Base-by-base conservation (phyloP, 2,329 filamentous ascomycete species). In the Stachybotrys chartarum region DNA sequence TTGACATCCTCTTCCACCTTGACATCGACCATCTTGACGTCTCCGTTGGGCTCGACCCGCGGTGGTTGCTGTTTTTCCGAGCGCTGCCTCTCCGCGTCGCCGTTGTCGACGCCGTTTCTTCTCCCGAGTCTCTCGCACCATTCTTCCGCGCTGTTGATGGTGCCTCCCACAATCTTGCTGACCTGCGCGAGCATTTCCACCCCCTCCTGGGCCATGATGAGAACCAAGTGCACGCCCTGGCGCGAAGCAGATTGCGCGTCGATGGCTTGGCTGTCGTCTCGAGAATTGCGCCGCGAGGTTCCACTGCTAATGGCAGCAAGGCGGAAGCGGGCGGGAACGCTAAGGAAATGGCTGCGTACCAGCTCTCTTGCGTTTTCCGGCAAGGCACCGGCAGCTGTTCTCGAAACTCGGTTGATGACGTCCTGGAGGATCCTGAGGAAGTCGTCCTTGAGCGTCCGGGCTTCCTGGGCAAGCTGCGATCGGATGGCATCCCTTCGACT, bases 161-260 rank as follows among this genome's bases (percentile, higher is more conserved):
- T 97, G 54, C 91, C 88, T 62, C 95, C 90, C 8, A 97, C 81
- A 2, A 97, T 90, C 6, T 86, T 85, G 46, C 86, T 94, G 52
- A 99, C 91, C 69, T 97, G 91, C 1, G 85, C 82, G 80, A 97
- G 91, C 87, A 97, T 96, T 63, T 97, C 91, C 14, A 97, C 77
- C 0, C 92, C 91, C 68, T 97, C 93, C 64, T 88, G 88, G 7
- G 93, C 93, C 53, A 97, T 83, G 1, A 94, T 84, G 12, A 97
- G 75, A 55, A 95, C 91, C 46, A 88, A 81, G 62, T 91, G 87
- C 0, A 90, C 91, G 53, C 79, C 78, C 30, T 85, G 80, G 18
- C 69, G 66, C 10, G 74, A 58, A 16, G 69, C 69, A 8, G 67
- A 68, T 51, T 75, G 73, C 50, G 64, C 69, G 49, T 72, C 68